Evolutionary conservation across 345 rosid genomes (phyloP), one percentile per base, ranked within the genome.

Genomic region (Erodium maritimum): DNA sequence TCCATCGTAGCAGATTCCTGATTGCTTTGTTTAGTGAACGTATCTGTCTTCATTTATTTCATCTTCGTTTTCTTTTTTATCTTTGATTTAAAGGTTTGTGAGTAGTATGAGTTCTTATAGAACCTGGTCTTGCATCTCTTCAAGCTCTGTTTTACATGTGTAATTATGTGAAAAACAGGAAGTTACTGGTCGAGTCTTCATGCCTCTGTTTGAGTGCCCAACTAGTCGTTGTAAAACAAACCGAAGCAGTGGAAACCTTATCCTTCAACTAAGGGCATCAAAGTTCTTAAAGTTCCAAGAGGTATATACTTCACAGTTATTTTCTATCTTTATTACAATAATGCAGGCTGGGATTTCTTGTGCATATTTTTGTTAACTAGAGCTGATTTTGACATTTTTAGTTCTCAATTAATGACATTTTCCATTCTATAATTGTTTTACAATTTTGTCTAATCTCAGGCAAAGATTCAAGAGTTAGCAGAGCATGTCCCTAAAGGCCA

Each of bases 401-500:
- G 25, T 45, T 21, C 61, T 58, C 50, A 19, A 21, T 3, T 19
- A 58, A n/a, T 23, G 55, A 50, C 19, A 22, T 34, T 33, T 22
- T 25, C 5, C 33, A 2, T 62, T 25, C 29, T 58, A 21, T 56
- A 56, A 5, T 0, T 46, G 21, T 61, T 52, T 56, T 61, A 18
- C 51, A 50, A 24, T 5, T 5, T 13, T 16, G 50, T 48, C 9
- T 33, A 20, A 58, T 78, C 75, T 65, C 81, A 93, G 99, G 99
- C 99, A 50, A 93, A 93, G 77, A 82, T 93, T 75, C 99, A 93
- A 75, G 99, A 93, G 82, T 73, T 93, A 79, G 86, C 99, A 19
- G 99, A 93, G 70, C 97, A 93, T 62, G 97, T 93, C 55, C 99
- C 99, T 48, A 89, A 89, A 71, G 96, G 99, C 62, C 99, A 93